Percentiles rank a stretch among this genome's conserved stretches.
Evolutionary conservation across 257 asterid genomes (phyloP).

Genomic region (Jacaranda mimosifolia): DNA sequence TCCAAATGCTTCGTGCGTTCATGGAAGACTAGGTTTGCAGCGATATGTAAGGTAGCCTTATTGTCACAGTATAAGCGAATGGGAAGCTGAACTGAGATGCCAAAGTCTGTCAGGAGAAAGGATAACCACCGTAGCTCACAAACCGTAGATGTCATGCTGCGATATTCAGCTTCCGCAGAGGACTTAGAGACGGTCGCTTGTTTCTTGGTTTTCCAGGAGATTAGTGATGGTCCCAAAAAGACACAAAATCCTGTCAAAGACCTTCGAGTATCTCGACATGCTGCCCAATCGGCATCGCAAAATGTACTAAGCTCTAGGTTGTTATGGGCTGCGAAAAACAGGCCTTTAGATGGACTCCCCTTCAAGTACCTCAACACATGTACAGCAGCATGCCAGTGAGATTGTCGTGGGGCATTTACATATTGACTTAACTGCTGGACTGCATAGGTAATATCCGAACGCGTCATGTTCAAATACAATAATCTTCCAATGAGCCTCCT

Average conservation of each 20-base stretch:
- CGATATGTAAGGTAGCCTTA: too few relatives aligned
- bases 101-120: too few relatives aligned
- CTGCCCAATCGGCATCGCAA: slow-evolving; percentile 12
- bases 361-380: neutral
- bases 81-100: too few relatives aligned
- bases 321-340: neutral
- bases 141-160: too few relatives aligned
- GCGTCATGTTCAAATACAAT: neutral
- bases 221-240: neutral
- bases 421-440: neutral
- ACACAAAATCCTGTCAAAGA: neutral
- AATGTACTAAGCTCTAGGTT: neutral
- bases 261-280: neutral
- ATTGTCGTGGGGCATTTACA: neutral
- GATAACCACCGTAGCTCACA: too few relatives aligned
- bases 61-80: too few relatives aligned
- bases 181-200: neutral
- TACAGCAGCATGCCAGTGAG: neutral
- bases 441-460: neutral
- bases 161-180: too few relatives aligned
- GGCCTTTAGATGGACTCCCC: neutral
- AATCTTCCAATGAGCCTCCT: neutral
- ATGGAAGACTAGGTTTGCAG: too few relatives aligned
- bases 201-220: slow-evolving; percentile 23
- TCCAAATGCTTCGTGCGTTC: too few relatives aligned